Percentiles rank a stretch among this genome's conserved stretches.
phyloP scores from a whole-genome alignment of 1,284 basidiomycete species.

The Cerioporus squamosus region DNA sequence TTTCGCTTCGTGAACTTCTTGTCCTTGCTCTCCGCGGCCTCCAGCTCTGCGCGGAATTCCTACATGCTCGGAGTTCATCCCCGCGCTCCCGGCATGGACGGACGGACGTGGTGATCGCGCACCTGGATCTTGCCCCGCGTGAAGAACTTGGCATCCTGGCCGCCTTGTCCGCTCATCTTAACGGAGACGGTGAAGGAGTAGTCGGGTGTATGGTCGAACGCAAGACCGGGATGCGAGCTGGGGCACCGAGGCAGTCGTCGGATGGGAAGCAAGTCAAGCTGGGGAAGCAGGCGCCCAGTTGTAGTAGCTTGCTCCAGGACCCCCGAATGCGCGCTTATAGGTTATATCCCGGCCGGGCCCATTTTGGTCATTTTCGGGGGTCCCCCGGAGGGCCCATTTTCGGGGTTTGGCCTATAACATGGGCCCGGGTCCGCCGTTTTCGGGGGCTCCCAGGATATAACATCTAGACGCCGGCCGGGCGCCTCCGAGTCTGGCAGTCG shows the following conservation, averaged over 20 bases:
- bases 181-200: no score
- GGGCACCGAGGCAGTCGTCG: background rate
- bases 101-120: conserved; percentile 28
- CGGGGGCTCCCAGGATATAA: no score
- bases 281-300: conserved; percentile 11
- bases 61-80: conserved; percentile 36
- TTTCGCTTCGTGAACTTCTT: conserved; percentile 93
- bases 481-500: no score
- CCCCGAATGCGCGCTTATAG: no score
- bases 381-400: no score
- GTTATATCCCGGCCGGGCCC: no score
- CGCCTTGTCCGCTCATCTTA: conserved; percentile 59
- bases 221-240: background rate
- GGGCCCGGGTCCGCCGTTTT: no score
- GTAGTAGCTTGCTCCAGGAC: no score
- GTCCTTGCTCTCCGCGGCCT: conserved; percentile 89
- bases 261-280: conserved; percentile 6
- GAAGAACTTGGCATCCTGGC: conserved; percentile 90
- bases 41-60: conserved; percentile 89
- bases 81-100: conserved; percentile 4
- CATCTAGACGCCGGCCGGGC: no score
- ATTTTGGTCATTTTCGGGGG: no score
- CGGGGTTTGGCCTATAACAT: no score
- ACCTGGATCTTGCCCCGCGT: conserved; percentile 93
- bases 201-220: background rate